phyloP scores from a whole-genome alignment of 202 grass and related monocot genomes.

The Dendrocalamus latiflorus region DNA sequence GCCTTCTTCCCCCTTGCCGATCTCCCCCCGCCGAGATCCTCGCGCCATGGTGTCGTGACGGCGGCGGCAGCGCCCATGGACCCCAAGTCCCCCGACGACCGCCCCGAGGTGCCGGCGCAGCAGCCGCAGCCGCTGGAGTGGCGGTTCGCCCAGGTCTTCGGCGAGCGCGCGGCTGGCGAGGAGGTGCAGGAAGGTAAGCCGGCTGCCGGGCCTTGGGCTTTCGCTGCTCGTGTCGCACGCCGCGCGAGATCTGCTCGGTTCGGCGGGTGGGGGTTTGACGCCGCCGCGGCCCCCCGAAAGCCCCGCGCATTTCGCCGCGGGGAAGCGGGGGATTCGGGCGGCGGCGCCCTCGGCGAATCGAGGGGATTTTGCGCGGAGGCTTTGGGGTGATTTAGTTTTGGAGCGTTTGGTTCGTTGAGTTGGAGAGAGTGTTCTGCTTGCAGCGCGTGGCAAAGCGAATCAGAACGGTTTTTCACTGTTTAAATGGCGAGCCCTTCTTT shows the following conservation, averaged over 20 bases:
- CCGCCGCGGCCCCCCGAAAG: neutral
- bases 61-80: slow-evolving; percentile 49
- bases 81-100: slow-evolving; percentile 48
- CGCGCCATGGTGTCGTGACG: slow-evolving; percentile 43
- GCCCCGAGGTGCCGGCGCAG: slow-evolving; percentile 24
- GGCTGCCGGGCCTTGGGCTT: neutral
- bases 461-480: neutral
- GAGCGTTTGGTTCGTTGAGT: neutral
- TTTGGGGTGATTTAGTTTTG: neutral
- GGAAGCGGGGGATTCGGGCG: neutral
- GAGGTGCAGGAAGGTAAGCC: slow-evolving; percentile 79
- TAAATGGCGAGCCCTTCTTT: neutral
- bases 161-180: slow-evolving; percentile 71
- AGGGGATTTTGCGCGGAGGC: neutral
- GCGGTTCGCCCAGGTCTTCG: slow-evolving; percentile 88
- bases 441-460: neutral
- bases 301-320: neutral
- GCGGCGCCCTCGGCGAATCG: neutral
- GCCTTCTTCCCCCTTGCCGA: neutral
- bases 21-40: neutral
- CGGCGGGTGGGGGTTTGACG: neutral
- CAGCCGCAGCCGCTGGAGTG: slow-evolving; percentile 44
- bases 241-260: slow-evolving; percentile 38
- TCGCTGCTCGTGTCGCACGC: neutral
- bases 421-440: neutral